Conservation (phyloP, 2,329 filamentous ascomycete species). For the Alternaria sp. region DNA sequence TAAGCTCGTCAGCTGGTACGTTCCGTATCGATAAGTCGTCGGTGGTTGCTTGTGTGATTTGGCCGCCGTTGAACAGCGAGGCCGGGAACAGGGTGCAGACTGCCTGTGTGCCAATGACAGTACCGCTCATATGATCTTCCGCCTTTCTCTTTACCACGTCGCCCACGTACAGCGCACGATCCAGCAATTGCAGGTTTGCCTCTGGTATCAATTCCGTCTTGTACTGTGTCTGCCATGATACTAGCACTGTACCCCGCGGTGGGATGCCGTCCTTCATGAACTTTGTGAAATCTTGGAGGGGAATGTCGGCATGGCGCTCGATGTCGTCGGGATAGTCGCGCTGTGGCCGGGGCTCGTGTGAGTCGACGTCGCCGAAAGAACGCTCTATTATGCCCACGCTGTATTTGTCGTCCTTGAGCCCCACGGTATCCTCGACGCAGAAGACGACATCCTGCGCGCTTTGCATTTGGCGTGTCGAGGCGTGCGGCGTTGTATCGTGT, state of each 20-base stretch:
- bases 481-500: neutral
- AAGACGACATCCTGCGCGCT: slow-evolving; percentile 38
- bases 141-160: slow-evolving; percentile 62
- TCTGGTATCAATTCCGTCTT: slow-evolving; percentile 53
- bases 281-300: slow-evolving; percentile 43
- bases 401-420: slow-evolving; percentile 49
- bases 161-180: slow-evolving; percentile 63
- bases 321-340: slow-evolving; percentile 51
- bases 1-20: slow-evolving; percentile 57
- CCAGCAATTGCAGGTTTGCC: slow-evolving; percentile 59
- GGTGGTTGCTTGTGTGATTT: slow-evolving; percentile 30
- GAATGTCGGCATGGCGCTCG: slow-evolving; percentile 44
- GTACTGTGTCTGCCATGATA: slow-evolving; percentile 57
- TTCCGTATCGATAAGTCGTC: slow-evolving; percentile 50
- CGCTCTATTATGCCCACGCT: slow-evolving; percentile 57
- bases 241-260: slow-evolving; percentile 60
- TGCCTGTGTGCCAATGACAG: slow-evolving; percentile 59
- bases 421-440: slow-evolving; percentile 54
- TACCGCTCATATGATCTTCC: slow-evolving; percentile 62
- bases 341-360: slow-evolving; percentile 55
- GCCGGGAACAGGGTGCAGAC: slow-evolving; percentile 56
- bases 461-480: slow-evolving; percentile 10
- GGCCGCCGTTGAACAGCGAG: slow-evolving; percentile 34
- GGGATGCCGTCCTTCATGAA: slow-evolving; percentile 58
- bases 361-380: slow-evolving; percentile 55